Conservation (phyloP, 1,139 yeast species). For the Ogataea hybrid region DNA sequence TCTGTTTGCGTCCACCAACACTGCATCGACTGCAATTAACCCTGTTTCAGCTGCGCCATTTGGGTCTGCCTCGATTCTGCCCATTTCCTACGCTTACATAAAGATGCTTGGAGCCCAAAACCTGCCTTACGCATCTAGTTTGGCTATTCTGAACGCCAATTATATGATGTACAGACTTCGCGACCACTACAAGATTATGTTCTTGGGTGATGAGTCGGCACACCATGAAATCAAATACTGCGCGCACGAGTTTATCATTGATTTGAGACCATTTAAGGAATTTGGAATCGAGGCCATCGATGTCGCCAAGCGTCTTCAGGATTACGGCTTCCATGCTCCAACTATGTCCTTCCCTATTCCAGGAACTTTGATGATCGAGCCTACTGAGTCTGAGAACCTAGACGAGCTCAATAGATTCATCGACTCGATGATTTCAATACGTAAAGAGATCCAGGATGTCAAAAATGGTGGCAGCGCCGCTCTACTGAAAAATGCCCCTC, state of each 20-base stretch:
- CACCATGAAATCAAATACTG: conserved; percentile 60
- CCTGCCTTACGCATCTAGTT: conserved; percentile 77
- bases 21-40: conserved; percentile 48
- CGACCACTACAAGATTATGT: conserved; percentile 71
- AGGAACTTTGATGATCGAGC: conserved; percentile 96
- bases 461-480: conserved; percentile 65
- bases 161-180: conserved; percentile 83
- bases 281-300: conserved; percentile 92
- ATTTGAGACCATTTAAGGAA: conserved; percentile 79
- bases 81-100: conserved; percentile 92
- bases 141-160: conserved; percentile 94
- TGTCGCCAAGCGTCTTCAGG: conserved; percentile 94
- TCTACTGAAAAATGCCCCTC: conserved; percentile 86
- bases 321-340: conserved; percentile 98
- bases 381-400: conserved; percentile 91
- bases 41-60: conserved; percentile 93
- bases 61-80: conserved; percentile 91
- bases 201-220: conserved; percentile 52
- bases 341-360: conserved; percentile 99
- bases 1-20: conserved; percentile 57
- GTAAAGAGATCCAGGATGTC: conserved; percentile 77
- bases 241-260: conserved; percentile 96
- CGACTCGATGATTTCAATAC: conserved; percentile 80
- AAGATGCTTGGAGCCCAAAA: conserved; percentile 89
- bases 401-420: conserved; percentile 89